Evolutionary conservation across 2,329 filamentous ascomycete genomes (phyloP).

Genomic region (Penicillium sp.): DNA sequence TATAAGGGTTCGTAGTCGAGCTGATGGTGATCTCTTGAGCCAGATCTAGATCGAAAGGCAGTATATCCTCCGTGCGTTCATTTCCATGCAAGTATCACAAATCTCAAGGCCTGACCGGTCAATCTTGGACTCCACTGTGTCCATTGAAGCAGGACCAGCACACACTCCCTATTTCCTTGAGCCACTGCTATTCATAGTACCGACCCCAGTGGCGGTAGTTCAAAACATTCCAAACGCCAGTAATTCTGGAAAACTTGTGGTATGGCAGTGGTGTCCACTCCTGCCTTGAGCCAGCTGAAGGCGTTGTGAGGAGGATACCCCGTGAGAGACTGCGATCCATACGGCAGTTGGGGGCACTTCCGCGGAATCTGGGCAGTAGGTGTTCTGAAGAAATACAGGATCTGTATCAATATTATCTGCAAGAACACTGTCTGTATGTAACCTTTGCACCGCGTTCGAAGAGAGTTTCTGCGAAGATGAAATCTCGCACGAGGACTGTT

Average conservation of each 20-base stretch:
- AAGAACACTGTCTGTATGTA: conserved; percentile 6
- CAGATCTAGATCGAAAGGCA: too few species aligned
- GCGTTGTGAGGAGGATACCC: neutral
- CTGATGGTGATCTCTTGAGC: too few species aligned
- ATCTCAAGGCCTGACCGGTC: too few species aligned
- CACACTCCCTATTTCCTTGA: too few species aligned
- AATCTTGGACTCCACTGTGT: too few species aligned
- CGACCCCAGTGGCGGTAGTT: too few species aligned
- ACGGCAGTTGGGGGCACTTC: conserved; percentile 12
- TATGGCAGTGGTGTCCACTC: conserved; percentile 4
- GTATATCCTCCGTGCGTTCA: too few species aligned
- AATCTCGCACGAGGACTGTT: neutral
- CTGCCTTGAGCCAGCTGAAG: conserved; percentile 3
- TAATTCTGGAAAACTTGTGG: too few species aligned
- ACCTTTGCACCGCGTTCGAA: conserved; percentile 7
- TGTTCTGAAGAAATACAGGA: neutral
- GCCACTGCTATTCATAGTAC: too few species aligned
- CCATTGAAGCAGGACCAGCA: too few species aligned
- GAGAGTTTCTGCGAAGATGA: neutral
- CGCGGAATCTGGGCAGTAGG: neutral
- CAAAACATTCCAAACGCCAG: too few species aligned
- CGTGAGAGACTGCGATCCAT: neutral
- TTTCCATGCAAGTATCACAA: too few species aligned
- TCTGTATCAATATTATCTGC: neutral
- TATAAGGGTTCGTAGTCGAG: conserved; percentile 4